Evolutionary conservation across 2,329 filamentous ascomycete species (phyloP), one percentile per base, ranked within the genome.

Genomic region (Ophiocordyceps australis): DNA sequence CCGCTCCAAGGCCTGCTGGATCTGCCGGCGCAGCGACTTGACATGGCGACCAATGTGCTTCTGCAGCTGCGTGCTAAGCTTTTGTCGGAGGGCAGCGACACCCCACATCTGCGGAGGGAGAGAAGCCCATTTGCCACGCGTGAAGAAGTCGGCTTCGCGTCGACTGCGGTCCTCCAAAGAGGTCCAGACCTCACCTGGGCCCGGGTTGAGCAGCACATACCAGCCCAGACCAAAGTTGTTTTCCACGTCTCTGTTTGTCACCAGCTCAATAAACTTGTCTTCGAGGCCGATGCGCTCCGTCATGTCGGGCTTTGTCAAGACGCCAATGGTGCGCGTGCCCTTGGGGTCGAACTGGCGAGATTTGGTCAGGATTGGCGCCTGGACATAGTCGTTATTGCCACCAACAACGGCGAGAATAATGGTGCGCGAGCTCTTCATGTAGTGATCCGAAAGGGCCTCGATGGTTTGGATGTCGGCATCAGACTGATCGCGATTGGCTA

Each of bases 331-430:
- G 13, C 59, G 47, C 7, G 55, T 47, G 4, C 59, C 59, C 1
- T 45, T 47, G 5, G 59, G 59, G 32, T 64, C 59, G 32, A 62
- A 63, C 0, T 59, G 46, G 9, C 57, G 54, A 8, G 57, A 57
- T 35, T 63, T 64, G 18, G 55, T 54, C 23, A 64, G 46, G 17
- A 64, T 61, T 0, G 58, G 58, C 0, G 59, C 59, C 28, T 63
- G 59, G 3, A 63, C 59, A 25, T 62, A 63, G 33, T 66, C 61
- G 22, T 58, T 59, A 41, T 65, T 66, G 14, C 60, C 62, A 4
- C 59, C 61, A 12, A 67, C 54, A 14, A 67, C 62, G 17, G 62
- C 62, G 3, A 67, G 47, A 23, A 66, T 65, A 23, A 67, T 62
- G 23, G 60, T 66, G 17, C 62, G 54, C 0, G 58, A 47, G 32